Base-by-base conservation (phyloP, 2,329 filamentous ascomycete species). In the Emmonsia crescens region DNA sequence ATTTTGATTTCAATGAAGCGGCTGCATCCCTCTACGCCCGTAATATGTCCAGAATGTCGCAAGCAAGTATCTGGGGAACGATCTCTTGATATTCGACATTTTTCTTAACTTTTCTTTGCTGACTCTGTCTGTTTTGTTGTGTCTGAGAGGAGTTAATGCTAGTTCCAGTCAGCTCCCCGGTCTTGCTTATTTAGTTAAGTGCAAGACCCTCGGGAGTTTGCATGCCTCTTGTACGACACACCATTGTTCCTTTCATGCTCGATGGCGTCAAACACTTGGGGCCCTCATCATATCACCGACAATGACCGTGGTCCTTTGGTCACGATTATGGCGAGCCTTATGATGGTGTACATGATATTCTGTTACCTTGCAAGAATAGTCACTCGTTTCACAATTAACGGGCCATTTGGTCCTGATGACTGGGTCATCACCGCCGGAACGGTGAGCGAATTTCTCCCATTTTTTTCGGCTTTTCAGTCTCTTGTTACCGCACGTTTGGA, bases 361-460 rank as follows among this genome's bases (percentile, higher is more conserved):
- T 65, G 63, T 44, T 64, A 61, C 48, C 48, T 64, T 29, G 62
- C 62, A 27, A 62, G 64, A 38, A 19, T 66, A 36, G 19, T 63
- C 31, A 62, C 63, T 46, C 60, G 64, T 56, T 49, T 63, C 33
- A 65, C 64, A 10, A 63, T 66, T 42, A 66, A 66, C 40, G 64
- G 63, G 24, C 64, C 64, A 9, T 57, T 66, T 51, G 61, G 63
- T 19, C 31, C 44, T 24, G 64, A 66, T 33, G 64, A 66, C 55
- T 63, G 59, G 56, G 55, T 61, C n/a, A 59, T 66, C 36, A 62
- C 64, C 36, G 44, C 54, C 33, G 64, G 64, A 61, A 57, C 63
- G 29, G 64, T 64, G 55, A 61, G 52, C 51, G n/a, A 49, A 3
- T 16, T 14, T 29, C 21, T 51, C 31, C 31, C n/a, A 40, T 58